These are phyloP conservation scores for Linum lewisii DNA, from an alignment of 345 rosid genomes.

Conservation along the genomic window DNA sequence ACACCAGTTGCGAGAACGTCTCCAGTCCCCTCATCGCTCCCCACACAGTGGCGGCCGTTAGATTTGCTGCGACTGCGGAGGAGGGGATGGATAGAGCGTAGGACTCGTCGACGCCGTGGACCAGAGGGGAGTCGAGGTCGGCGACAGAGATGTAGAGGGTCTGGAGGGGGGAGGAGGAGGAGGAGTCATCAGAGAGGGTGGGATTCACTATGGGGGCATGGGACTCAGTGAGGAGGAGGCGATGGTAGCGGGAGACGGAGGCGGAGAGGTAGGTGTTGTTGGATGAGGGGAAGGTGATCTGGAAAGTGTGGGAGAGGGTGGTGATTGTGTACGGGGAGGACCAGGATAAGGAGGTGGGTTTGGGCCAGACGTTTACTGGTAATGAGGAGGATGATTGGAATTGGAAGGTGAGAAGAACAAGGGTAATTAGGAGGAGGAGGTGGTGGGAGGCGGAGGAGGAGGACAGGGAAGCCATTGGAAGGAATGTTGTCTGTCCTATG, in stretches of 20 bases:
- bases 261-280: constrained; percentile 47
- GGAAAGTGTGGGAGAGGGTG: constrained; percentile 39
- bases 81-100: constrained; percentile 42
- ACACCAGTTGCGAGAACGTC: constrained; percentile 74
- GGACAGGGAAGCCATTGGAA: neutral
- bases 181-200: constrained; percentile 30
- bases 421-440: neutral
- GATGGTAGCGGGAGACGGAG: constrained; percentile 40
- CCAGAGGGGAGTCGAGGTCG: constrained; percentile 42
- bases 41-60: constrained; percentile 55
- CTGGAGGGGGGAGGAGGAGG: constrained; percentile 25
- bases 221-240: constrained; percentile 37
- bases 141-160: constrained; percentile 35
- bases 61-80: constrained; percentile 28
- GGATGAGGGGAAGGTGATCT: constrained; percentile 30
- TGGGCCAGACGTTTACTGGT: constrained; percentile 60
- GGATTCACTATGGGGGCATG: constrained; percentile 30
- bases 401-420: too few relatives aligned
- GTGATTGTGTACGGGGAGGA: constrained; percentile 32
- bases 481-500: too few relatives aligned
- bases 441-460: neutral
- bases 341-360: constrained; percentile 57
- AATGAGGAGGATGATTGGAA: neutral
- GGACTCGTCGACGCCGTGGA: constrained; percentile 63
- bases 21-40: constrained; percentile 87